These are phyloP conservation scores for Dictyostelium capitatum DNA, from an alignment of 78 protist genomes.

Conservation along the genomic window DNA sequence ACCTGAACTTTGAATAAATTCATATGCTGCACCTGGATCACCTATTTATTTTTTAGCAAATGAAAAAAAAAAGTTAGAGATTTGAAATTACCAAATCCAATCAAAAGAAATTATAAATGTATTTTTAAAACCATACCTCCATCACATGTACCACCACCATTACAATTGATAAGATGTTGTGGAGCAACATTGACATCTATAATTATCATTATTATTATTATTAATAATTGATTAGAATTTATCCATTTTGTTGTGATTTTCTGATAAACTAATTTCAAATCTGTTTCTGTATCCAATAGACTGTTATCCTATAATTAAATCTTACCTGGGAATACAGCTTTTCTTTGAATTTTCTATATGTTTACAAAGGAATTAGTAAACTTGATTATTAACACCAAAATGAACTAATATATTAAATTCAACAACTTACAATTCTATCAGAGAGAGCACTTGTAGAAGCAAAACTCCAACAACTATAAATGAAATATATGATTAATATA, in stretches of 20 bases:
- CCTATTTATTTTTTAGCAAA: neutral
- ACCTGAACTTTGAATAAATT: constrained; percentile 24
- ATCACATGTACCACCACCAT: constrained; percentile 80
- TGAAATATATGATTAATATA: no score
- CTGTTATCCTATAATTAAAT: no score
- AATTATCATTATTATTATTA: constrained; percentile 19
- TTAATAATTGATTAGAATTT: constrained; percentile 1
- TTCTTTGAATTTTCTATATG: neutral
- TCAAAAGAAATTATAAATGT: no score
- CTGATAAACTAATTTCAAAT: no score
- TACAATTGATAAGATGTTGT: constrained; percentile 83
- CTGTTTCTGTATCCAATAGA: no score
- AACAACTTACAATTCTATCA: constrained; percentile 67
- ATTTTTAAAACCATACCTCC: constrained; percentile 40
- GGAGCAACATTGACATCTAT: constrained; percentile 61
- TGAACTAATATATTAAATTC: no score
- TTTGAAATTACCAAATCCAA: no score
- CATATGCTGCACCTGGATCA: constrained; percentile 46
- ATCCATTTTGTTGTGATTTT: no score
- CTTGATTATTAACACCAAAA: no score
- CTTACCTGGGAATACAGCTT: neutral
- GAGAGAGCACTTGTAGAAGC: constrained; percentile 59
- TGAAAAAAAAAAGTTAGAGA: neutral
- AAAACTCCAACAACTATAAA: constrained; percentile 29
- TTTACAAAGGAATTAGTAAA: no score